Evolutionary conservation across 2,329 filamentous ascomycete species (phyloP).

Genomic region (Phyllosticta capitalensis): DNA sequence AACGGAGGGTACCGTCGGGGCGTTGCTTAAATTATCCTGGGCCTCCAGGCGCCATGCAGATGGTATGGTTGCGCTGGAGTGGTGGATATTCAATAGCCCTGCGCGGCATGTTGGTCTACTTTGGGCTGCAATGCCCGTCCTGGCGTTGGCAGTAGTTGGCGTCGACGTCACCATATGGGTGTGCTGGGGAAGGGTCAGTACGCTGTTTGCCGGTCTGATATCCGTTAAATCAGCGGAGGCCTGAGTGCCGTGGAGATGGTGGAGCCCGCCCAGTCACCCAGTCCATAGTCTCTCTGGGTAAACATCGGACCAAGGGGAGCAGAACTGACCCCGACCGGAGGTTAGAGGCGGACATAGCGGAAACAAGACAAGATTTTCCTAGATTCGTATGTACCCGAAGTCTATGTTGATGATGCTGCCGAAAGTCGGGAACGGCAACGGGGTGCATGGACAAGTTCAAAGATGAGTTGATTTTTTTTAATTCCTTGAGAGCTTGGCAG

Average conservation of each 20-base stretch:
- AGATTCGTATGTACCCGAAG: not conserved
- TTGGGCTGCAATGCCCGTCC: not conserved
- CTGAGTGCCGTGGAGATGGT: not conserved
- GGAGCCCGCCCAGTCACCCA: not conserved
- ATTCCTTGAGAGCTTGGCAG: not conserved
- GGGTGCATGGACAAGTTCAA: not conserved
- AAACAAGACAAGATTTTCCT: not conserved
- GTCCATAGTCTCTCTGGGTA: not conserved
- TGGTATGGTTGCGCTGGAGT: not conserved
- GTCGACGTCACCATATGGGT: not conserved
- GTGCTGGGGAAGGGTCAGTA: not conserved
- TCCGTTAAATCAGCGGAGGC: not conserved
- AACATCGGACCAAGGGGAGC: not conserved
- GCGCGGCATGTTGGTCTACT: not conserved
- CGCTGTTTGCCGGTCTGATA: not conserved
- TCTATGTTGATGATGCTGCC: not conserved
- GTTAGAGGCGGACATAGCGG: not conserved
- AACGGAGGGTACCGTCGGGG: not conserved
- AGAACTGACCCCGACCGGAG: not conserved
- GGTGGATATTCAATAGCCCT: not conserved
- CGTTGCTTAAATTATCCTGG: not conserved
- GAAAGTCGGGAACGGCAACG: not conserved
- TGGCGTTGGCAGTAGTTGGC: not conserved
- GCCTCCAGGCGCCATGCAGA: not conserved
- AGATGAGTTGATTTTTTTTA: not conserved